Percentiles rank a stretch among this genome's conserved stretches.
Evolutionary conservation across 2,329 filamentous ascomycete species (phyloP).

Genomic region (Colletotrichum magnum): DNA sequence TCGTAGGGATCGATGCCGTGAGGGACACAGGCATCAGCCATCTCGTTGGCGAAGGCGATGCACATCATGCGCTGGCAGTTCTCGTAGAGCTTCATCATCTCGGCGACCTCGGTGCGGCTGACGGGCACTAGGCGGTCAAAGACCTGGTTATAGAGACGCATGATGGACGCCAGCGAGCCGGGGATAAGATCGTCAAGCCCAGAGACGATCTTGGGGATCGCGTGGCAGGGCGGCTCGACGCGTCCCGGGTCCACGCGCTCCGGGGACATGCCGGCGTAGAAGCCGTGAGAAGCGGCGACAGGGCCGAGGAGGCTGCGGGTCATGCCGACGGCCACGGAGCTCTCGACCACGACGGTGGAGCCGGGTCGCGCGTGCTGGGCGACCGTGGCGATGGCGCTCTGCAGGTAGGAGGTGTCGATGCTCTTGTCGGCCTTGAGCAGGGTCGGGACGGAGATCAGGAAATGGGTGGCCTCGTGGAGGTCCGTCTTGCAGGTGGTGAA

Average conservation of each 20-base stretch:
- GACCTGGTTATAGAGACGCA: slow-evolving; percentile 49
- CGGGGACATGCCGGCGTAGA: too few species aligned
- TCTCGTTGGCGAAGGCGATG: slow-evolving; percentile 60
- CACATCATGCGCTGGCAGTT: slow-evolving; percentile 60
- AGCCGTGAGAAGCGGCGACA: too few species aligned
- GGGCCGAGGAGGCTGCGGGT: too few species aligned
- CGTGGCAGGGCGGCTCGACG: too few species aligned
- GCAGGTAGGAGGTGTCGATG: slow-evolving; percentile 54
- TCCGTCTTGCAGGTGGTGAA: slow-evolving; percentile 51
- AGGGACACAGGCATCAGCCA: slow-evolving; percentile 55
- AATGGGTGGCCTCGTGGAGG: slow-evolving; percentile 54
- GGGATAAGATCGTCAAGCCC: too few species aligned
- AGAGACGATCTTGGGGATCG: too few species aligned
- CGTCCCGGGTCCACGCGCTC: too few species aligned
- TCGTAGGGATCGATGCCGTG: too few species aligned
- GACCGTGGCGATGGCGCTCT: slow-evolving; percentile 52
- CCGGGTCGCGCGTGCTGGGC: slow-evolving; percentile 50
- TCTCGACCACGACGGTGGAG: slow-evolving; percentile 56
- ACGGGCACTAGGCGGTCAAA: slow-evolving; percentile 56
- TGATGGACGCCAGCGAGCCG: too few species aligned
- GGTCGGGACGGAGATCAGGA: slow-evolving; percentile 59
- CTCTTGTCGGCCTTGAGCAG: slow-evolving; percentile 53
- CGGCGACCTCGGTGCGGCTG: slow-evolving; percentile 57
- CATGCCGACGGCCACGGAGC: slow-evolving; percentile 49
- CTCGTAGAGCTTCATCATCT: slow-evolving; percentile 62